Evolutionary conservation across 495 filamentous ascomycete genomes (phyloP), one percentile per base, ranked within the genome.

Genomic region (Cetradonia linearis): DNA sequence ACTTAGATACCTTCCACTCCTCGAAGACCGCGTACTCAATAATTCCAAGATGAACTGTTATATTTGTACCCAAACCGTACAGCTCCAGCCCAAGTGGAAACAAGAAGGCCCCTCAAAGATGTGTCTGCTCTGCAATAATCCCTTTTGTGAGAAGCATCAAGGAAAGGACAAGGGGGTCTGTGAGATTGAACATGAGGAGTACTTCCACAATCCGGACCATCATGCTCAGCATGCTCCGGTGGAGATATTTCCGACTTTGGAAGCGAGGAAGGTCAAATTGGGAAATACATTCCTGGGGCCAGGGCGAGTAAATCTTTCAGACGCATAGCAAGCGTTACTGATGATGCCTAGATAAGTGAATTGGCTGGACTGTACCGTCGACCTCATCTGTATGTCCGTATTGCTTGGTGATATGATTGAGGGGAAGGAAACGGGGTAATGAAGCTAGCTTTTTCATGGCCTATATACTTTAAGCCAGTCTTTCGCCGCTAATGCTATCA

Each of bases 101-200:
- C 47, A 60, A 14, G 58, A 60, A 20, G 36, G 58, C 50, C 25
- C 58, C n/a, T 53, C 47, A 2, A 31, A 60, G 23, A 54, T 23
- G 13, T 54, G 58, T 34, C 48, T 54, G 27, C 48, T 53, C 11
- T 60, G 58, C 37, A 36, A 60, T 8, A 60, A 60, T 13, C 48
- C 48, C 9, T 54, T 40, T 8, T 60, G 58, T 36, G 48, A 60
- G 16, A 60, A 42, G 37, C 58, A 60, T 40, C 40, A 33, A 27
- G 58, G 58, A 25, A n/a, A 31, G 30, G 34, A 60, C 14, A 36
- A 60, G 8, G 58, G 58, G n/a, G 47, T 53, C 25, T 60, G 58
- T 36, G 48, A 34, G 37, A 49, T 60, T 23, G 36, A 37, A 7
- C 58, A 53, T 33, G 48, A 23, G 14, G 37, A 44, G 14, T 60